phyloP scores from a whole-genome alignment of 352 stramenopile species.

The Phytophthora parvispora region DNA sequence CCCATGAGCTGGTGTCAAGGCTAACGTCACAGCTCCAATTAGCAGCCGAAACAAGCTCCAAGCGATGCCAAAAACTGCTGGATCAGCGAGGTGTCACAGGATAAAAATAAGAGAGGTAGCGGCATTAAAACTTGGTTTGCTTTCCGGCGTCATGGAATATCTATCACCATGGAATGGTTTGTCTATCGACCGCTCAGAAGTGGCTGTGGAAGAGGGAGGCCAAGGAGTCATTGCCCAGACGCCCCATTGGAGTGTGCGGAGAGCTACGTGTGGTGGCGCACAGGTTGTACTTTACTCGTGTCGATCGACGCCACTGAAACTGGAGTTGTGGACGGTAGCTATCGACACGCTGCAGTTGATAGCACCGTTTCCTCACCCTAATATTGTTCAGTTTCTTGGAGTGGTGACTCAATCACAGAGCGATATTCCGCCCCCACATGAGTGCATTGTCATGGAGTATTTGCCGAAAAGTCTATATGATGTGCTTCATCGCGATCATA shows the following conservation, averaged over 20 bases:
- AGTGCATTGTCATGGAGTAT: constrained; percentile 56
- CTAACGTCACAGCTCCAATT: constrained; percentile 52
- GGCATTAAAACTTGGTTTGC: not conserved
- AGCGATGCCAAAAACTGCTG: constrained; percentile 38
- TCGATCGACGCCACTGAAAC: constrained; percentile 39
- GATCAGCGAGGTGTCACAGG: constrained; percentile 20
- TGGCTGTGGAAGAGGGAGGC: constrained; percentile 21
- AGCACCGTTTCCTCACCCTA: constrained; percentile 49
- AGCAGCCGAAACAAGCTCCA: constrained; percentile 41
- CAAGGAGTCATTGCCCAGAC: constrained; percentile 39
- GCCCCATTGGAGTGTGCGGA: constrained; percentile 43
- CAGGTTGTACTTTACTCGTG: constrained; percentile 49
- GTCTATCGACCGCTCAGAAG: constrained; percentile 22
- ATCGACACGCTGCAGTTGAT: constrained; percentile 40
- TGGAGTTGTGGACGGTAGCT: constrained; percentile 46
- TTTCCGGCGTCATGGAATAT: constrained; percentile 22
- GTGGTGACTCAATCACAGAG: constrained; percentile 27
- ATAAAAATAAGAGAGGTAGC: constrained; percentile 32
- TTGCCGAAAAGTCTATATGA: constrained; percentile 63
- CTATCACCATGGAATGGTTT: constrained; percentile 32
- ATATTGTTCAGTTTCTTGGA: constrained; percentile 57
- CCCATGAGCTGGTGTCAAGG: constrained; percentile 45
- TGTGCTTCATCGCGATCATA: constrained; percentile 53
- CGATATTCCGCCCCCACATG: not conserved
- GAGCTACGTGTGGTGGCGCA: constrained; percentile 30